Evolutionary conservation across 495 filamentous ascomycete genomes (phyloP).

Genomic region (Hypoxylon rickii): DNA sequence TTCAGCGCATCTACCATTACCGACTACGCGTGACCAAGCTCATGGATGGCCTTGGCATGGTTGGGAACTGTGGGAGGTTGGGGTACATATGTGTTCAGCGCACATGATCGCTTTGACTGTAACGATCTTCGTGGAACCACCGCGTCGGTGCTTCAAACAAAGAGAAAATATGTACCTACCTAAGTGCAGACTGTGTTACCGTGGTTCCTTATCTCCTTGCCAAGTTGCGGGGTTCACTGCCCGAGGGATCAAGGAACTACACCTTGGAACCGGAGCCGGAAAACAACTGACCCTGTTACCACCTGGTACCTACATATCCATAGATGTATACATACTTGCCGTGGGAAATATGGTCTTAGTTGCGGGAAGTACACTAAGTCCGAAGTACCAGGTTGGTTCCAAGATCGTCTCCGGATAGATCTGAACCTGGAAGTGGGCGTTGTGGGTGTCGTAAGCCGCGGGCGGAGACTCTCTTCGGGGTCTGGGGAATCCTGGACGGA

Average conservation of each 20-base stretch:
- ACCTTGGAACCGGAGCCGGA: too few species aligned
- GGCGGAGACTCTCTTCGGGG: slow-evolving; percentile 10
- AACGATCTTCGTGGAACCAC: slow-evolving; percentile 12
- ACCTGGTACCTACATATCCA: too few species aligned
- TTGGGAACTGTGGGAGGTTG: slow-evolving; percentile 7
- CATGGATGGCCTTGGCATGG: slow-evolving; percentile 12
- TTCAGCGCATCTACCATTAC: neutral
- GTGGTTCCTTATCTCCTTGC: neutral
- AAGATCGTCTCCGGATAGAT: too few species aligned
- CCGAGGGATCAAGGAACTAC: too few species aligned
- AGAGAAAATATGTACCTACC: too few species aligned
- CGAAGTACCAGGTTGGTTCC: slow-evolving; percentile 18
- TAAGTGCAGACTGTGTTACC: neutral
- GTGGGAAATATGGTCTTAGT: neutral
- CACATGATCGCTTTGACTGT: neutral
- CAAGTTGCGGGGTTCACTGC: slow-evolving; percentile 22
- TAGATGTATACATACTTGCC: slow-evolving; percentile 14
- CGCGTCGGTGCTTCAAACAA: slow-evolving; percentile 9
- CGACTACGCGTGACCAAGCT: slow-evolving; percentile 13
- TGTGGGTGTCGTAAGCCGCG: slow-evolving; percentile 17
- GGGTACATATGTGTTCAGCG: slow-evolving; percentile 10
- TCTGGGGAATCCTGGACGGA: slow-evolving; percentile 4
- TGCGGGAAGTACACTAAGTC: slow-evolving; percentile 4
- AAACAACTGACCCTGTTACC: too few species aligned
- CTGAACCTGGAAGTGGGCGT: too few species aligned